A percentile compares a stretch with the other conserved stretches of the same genome.
Evolutionary conservation across 2,329 filamentous ascomycete genomes (phyloP).

Genomic region (Westerdykella ornata): DNA sequence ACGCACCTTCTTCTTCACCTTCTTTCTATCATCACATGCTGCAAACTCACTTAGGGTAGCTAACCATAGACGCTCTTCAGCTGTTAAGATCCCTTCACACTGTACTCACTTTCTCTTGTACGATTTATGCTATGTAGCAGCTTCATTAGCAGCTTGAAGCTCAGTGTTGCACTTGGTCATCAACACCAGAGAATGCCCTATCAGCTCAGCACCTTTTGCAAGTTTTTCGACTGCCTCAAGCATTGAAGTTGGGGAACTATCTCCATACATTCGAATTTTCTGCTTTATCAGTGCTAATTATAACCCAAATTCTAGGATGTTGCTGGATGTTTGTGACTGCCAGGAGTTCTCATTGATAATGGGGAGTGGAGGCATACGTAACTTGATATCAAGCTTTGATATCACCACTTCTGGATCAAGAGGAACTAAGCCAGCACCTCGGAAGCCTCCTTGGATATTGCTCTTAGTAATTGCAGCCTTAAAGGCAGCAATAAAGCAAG

Average conservation of each 20-base stretch:
- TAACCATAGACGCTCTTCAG: background rate
- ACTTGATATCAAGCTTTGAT: no score
- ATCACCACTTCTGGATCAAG: no score
- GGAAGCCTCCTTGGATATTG: no score
- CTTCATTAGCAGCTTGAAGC: no score
- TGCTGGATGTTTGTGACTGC: background rate
- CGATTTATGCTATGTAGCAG: background rate
- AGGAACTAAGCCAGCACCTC: no score
- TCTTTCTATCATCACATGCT: background rate
- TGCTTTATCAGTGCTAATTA: conserved; percentile 1
- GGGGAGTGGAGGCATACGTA: no score
- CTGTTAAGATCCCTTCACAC: background rate
- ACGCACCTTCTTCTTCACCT: background rate
- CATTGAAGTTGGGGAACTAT: conserved; percentile 1
- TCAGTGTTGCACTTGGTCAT: background rate
- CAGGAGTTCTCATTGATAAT: background rate
- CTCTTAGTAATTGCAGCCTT: no score
- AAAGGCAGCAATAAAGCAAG: no score
- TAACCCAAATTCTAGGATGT: background rate
- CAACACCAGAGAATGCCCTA: conserved; percentile 1
- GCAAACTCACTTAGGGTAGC: no score
- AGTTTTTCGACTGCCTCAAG: background rate
- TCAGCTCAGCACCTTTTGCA: background rate
- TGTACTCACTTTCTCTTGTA: background rate
- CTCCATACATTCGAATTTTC: conserved; percentile 1